phyloP scores from a whole-genome alignment of 2,329 filamentous ascomycete species.

The Aquanectria penicillioides region DNA sequence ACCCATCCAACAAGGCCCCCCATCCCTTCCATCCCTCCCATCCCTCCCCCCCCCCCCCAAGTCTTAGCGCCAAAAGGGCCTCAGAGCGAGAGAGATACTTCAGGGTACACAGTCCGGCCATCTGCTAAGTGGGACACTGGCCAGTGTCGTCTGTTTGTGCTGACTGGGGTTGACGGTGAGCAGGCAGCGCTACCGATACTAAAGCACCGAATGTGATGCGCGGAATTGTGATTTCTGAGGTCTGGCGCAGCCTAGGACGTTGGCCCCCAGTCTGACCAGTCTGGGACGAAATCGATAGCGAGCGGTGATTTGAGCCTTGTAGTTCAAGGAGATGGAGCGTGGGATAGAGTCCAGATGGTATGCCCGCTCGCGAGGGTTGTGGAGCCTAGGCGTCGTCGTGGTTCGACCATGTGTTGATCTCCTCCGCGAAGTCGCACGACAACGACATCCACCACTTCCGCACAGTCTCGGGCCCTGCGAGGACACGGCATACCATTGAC shows the following conservation, averaged over 20 bases:
- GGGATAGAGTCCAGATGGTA: conserved; percentile 18
- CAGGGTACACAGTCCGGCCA: conserved; percentile 33
- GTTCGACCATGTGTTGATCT: conserved; percentile 42
- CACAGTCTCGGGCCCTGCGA: conserved; percentile 24
- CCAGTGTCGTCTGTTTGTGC: conserved; percentile 28
- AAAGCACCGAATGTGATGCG: conserved; percentile 26
- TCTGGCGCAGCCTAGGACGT: conserved; percentile 7
- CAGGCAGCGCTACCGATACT: conserved; percentile 30
- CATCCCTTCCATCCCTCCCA: conserved; percentile 1
- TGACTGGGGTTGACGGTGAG: conserved; percentile 29
- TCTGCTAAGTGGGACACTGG: conserved; percentile 33
- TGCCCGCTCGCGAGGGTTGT: conserved; percentile 28
- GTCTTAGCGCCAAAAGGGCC: conserved; percentile 38
- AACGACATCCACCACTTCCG: conserved; percentile 29
- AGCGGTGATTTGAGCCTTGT: conserved; percentile 23
- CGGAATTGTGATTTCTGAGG: conserved; percentile 18
- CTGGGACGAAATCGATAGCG: conserved; percentile 7
- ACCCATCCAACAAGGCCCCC: conserved; percentile 14
- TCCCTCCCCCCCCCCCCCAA: conserved; percentile 32
- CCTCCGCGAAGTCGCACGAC: conserved; percentile 40
- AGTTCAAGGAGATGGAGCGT: conserved; percentile 15
- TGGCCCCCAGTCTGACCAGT: conserved; percentile 6
- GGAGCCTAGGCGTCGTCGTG: conserved; percentile 33
- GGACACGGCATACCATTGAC: conserved; percentile 27
- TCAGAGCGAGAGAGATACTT: conserved; percentile 34